A percentile compares a stretch with the other conserved stretches of the same genome.
Evolutionary conservation across 257 asterid species (phyloP).

Genomic region (Ehretia macrophylla): DNA sequence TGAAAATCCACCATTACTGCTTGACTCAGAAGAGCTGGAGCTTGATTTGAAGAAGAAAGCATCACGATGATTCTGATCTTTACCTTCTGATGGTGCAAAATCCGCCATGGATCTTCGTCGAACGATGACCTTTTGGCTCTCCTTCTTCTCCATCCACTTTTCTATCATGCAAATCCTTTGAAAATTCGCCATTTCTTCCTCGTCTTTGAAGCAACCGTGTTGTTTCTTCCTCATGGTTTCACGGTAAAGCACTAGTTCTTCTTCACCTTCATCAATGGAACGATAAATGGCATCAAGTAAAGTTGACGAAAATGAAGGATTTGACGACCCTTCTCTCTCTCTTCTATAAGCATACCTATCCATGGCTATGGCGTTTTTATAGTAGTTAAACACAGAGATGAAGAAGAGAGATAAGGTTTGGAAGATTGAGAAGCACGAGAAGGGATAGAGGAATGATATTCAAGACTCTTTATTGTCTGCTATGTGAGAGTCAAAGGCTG

Average conservation of each 20-base stretch:
- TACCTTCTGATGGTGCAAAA: slow-evolving; percentile 21
- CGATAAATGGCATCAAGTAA: slow-evolving; percentile 76
- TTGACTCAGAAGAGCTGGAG: slow-evolving; percentile 66
- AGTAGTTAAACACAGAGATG: too few species aligned
- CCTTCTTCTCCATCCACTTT: slow-evolving; percentile 86
- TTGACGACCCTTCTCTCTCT: slow-evolving; percentile 13
- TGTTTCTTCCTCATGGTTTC: slow-evolving; percentile 43
- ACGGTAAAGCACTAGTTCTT: slow-evolving; percentile 19
- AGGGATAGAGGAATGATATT: slow-evolving; percentile 27
- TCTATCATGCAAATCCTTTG: slow-evolving; percentile 70
- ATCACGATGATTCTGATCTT: slow-evolving; percentile 9
- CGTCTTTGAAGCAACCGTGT: slow-evolving; percentile 9
- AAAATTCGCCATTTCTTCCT: slow-evolving; percentile 54
- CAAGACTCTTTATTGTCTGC: slow-evolving; percentile 43
- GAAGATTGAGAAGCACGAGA: slow-evolving; percentile 12
- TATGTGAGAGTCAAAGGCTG: slow-evolving; percentile 53
- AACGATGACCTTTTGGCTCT: slow-evolving; percentile 1
- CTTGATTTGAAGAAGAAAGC: slow-evolving; percentile 38
- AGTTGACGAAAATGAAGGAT: slow-evolving; percentile 72
- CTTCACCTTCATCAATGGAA: slow-evolving; percentile 53
- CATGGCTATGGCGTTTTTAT: slow-evolving; percentile 19
- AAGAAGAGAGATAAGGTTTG: slow-evolving; percentile 12
- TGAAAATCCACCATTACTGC: slow-evolving; percentile 20
- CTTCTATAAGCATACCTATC: slow-evolving; percentile 22
- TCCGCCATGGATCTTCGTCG: slow-evolving; percentile 50